Base-by-base conservation (phyloP, 352 stramenopile genomes). In the Globisporangium irregulare region DNA sequence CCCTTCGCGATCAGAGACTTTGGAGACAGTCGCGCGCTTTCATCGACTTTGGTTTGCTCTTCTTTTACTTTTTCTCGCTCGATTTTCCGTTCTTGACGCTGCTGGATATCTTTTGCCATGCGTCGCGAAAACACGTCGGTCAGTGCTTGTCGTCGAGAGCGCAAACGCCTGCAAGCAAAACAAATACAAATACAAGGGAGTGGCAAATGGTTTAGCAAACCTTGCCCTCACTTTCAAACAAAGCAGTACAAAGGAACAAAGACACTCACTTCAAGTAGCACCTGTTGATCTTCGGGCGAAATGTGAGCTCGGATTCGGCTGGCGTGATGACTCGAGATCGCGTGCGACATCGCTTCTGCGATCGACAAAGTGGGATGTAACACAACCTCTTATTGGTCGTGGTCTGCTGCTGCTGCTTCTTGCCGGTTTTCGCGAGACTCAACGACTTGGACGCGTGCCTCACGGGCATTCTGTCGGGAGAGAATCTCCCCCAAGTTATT, bases 221-320 rank as follows among this genome's bases (percentile, higher is more conserved):
- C 43, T 51, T 12, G 43, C 15, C n/a, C 18, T 4, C 18, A 4
- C 6, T 51, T 51, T n/a, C 15, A 34, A 10, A n/a, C 14, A 58
- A 9, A 46, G 2, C 9, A 63, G 34, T 63, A 50, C 14, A 8
- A 51, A 22, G 41, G 4, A 50, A 4, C n/a, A 10, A 8, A 4
- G 12, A 6, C 18, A 50, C 63, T 38, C 43, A 63, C 63, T 53
- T 48, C 36, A 62, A 32, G 38, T 73, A 82, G 7, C 62, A 20
- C 2, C 24, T 70, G 74, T 90, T 90, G 67, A 90, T 87, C 62
- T 74, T 86, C 12, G 81, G 79, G 8, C 73, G 73, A 48, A 87
- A 90, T 4, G 79, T 84, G 12, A 84, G 69, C 27, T 87, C 77
- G 3, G 50, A 68, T 4, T 79, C 71, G 7, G 72, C 71, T 14